Percentiles rank a stretch among this genome's conserved stretches.
phyloP scores from a whole-genome alignment of 768 basidiomycete species.

The Podaxis sp. region DNA sequence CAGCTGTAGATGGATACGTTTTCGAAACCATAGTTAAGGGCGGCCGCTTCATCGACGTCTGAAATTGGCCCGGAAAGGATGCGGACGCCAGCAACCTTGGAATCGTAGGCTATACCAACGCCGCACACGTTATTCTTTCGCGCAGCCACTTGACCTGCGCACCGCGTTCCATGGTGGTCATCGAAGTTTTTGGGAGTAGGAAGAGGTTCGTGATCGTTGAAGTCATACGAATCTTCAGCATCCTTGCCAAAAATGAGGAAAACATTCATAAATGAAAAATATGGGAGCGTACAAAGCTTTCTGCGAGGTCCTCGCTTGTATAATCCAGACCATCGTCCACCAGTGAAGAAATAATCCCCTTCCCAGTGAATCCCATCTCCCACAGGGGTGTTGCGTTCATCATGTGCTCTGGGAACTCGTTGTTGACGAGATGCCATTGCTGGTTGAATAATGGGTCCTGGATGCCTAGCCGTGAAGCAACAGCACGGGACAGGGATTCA shows the following conservation, averaged over 20 bases:
- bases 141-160: slow-evolving; percentile 96
- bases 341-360: slow-evolving; percentile 82
- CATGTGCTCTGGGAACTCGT: slow-evolving; percentile 73
- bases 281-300: slow-evolving; percentile 79
- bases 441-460: slow-evolving; percentile 77
- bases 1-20: slow-evolving; percentile 93
- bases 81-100: slow-evolving; percentile 90
- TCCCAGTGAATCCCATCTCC: slow-evolving; percentile 88
- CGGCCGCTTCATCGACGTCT: slow-evolving; percentile 92
- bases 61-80: slow-evolving; percentile 95
- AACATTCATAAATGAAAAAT: background rate
- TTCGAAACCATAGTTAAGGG: slow-evolving; percentile 92
- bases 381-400: slow-evolving; percentile 95
- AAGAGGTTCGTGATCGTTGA: slow-evolving; percentile 87
- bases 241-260: slow-evolving; percentile 58
- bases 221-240: slow-evolving; percentile 88
- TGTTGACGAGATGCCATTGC: slow-evolving; percentile 97
- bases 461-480: slow-evolving; percentile 66
- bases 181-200: slow-evolving; percentile 87
- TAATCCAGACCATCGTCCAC: slow-evolving; percentile 97
- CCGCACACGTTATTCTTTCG: slow-evolving; percentile 92
- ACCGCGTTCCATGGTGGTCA: slow-evolving; percentile 97
- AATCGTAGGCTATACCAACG: slow-evolving; percentile 88
- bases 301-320: slow-evolving; percentile 79
- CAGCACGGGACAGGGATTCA: slow-evolving; percentile 39